These are phyloP conservation scores for Hypoxylon sp. DNA, from an alignment of 2,329 filamentous ascomycete genomes.

Conservation along the genomic window DNA sequence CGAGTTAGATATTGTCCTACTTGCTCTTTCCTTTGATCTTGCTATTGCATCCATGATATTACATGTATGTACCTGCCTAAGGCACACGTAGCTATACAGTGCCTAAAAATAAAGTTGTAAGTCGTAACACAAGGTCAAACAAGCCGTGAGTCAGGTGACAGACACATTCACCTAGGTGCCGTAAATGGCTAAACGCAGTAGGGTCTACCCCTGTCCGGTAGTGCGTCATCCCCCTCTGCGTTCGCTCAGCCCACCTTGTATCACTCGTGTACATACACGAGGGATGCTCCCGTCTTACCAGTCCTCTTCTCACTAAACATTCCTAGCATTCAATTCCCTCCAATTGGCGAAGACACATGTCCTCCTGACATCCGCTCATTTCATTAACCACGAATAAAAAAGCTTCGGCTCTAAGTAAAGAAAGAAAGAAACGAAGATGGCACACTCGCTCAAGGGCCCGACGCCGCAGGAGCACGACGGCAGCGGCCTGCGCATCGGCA, in stretches of 20 bases:
- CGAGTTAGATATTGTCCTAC: not conserved
- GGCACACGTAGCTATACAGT: not conserved
- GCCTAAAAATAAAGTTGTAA: too few relatives aligned
- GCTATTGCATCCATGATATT: too few relatives aligned
- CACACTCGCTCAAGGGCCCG: slow-evolving; percentile 68
- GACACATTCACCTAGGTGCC: slow-evolving; percentile 25
- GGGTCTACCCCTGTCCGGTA: slow-evolving; percentile 34
- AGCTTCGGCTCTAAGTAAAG: not conserved
- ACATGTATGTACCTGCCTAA: not conserved
- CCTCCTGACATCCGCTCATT: slow-evolving; percentile 17
- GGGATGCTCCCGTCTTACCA: slow-evolving; percentile 16
- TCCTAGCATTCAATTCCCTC: slow-evolving; percentile 19
- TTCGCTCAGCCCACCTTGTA: slow-evolving; percentile 33
- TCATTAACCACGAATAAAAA: not conserved
- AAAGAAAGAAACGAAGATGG: slow-evolving; percentile 44
- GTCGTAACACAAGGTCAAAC: slow-evolving; percentile 1
- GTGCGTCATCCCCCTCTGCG: slow-evolving; percentile 43
- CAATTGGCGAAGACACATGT: slow-evolving; percentile 13
- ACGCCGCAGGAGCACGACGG: slow-evolving; percentile 72
- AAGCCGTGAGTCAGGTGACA: slow-evolving; percentile 23
- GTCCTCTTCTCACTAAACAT: slow-evolving; percentile 6
- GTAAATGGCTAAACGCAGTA: slow-evolving; percentile 17
- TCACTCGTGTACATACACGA: not conserved
- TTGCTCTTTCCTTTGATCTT: slow-evolving; percentile 6
- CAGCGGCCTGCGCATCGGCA: slow-evolving; percentile 86